A percentile compares a stretch with the other conserved stretches of the same genome.
Conservation (phyloP, 2,329 filamentous ascomycete species). For the Fusarium buharicum region DNA sequence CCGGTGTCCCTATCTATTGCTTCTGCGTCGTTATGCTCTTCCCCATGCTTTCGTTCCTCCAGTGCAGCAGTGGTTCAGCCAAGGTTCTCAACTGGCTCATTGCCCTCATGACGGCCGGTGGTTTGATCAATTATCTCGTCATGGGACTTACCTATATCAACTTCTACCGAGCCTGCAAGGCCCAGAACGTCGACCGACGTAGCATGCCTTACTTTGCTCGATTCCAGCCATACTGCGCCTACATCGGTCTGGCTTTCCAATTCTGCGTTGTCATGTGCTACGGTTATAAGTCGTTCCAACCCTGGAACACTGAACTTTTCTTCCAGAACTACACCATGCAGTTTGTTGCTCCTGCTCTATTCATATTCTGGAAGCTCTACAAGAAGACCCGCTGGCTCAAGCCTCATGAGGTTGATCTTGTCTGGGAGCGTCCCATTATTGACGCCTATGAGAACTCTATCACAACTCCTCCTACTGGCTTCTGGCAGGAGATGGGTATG, state of each 20-base stretch:
- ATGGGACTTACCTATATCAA: slow-evolving; percentile 59
- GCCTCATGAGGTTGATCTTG: slow-evolving; percentile 66
- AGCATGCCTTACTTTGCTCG: slow-evolving; percentile 67
- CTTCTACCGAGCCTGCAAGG: slow-evolving; percentile 63
- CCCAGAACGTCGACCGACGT: slow-evolving; percentile 62
- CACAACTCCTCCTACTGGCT: slow-evolving; percentile 59
- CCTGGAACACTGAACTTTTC: slow-evolving; percentile 61
- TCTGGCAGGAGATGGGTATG: slow-evolving; percentile 64
- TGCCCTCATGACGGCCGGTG: slow-evolving; percentile 66
- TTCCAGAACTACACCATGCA: slow-evolving; percentile 68
- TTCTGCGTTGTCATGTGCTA: slow-evolving; percentile 60
- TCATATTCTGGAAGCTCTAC: slow-evolving; percentile 70
- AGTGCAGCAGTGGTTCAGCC: slow-evolving; percentile 59
- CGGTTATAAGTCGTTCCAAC: slow-evolving; percentile 64
- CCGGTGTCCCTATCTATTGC: slow-evolving; percentile 70
- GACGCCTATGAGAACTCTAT: slow-evolving; percentile 68
- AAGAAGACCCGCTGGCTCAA: slow-evolving; percentile 66
- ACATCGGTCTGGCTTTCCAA: slow-evolving; percentile 57
- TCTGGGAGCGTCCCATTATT: slow-evolving; percentile 69
- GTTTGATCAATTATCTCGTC: slow-evolving; percentile 71
- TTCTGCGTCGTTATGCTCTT: slow-evolving; percentile 65
- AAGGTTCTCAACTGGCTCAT: slow-evolving; percentile 65
- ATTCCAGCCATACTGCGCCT: slow-evolving; percentile 68
- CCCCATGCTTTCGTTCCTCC: slow-evolving; percentile 64
- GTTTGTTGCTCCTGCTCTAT: slow-evolving; percentile 64